Evolutionary conservation across 2,329 filamentous ascomycete species (phyloP).

Genomic region (Triangularia verruculosa): DNA sequence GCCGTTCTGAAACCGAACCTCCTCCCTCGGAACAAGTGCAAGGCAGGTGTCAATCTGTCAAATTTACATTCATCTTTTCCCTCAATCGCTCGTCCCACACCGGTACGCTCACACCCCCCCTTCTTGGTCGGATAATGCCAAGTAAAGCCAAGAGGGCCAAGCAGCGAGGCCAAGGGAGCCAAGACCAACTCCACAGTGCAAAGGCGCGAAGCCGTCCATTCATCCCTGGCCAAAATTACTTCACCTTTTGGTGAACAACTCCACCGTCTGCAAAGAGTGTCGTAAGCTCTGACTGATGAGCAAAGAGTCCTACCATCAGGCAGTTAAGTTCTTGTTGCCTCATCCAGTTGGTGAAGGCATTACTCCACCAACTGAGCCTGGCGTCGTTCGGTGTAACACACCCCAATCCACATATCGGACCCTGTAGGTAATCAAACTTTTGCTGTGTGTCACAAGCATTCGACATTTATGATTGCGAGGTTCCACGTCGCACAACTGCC

Average conservation of each 20-base stretch:
- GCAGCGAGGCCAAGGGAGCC: conserved; percentile 13
- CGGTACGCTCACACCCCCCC: not conserved
- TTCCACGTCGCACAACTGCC: not conserved
- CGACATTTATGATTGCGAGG: not conserved
- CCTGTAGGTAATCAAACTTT: not conserved
- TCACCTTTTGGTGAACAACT: not conserved
- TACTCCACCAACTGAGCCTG: not conserved
- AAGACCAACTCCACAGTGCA: not conserved
- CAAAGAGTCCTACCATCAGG: not conserved
- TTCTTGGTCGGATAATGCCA: not conserved
- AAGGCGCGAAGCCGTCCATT: not conserved
- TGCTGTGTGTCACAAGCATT: not conserved
- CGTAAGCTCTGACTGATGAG: not conserved
- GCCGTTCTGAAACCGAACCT: not conserved
- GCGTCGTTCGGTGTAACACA: not conserved
- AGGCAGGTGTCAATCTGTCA: not conserved
- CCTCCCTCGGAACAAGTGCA: not conserved
- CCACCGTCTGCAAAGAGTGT: not conserved
- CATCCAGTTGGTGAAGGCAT: not conserved
- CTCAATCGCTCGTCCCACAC: not conserved
- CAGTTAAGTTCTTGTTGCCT: no score
- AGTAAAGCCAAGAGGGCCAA: conserved; percentile 6
- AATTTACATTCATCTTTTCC: no score
- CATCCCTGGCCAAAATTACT: not conserved
- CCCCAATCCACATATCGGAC: not conserved